Conservation (phyloP, 371 early-diverging fungal species). For the Blakeslea trispora region DNA sequence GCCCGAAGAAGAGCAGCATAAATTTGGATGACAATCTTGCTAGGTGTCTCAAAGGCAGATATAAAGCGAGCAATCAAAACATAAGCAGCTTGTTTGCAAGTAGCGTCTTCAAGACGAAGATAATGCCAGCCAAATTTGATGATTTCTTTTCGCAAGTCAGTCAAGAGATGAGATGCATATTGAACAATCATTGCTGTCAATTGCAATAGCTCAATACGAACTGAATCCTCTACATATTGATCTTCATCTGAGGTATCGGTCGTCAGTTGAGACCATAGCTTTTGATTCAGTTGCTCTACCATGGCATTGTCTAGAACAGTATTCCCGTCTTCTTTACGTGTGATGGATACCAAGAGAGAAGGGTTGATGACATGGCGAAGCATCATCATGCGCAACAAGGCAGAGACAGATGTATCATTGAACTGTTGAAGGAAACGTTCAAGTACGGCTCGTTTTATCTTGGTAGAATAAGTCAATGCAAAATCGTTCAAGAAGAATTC, state of each 20-base stretch:
- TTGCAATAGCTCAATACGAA: conserved; percentile 90
- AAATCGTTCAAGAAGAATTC: conserved; percentile 73
- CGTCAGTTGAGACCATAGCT: conserved; percentile 71
- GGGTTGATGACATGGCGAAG: conserved; percentile 81
- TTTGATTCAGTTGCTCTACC: conserved; percentile 66
- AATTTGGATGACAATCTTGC: conserved; percentile 88
- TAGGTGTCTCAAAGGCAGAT: conserved; percentile 89
- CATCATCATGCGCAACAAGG: conserved; percentile 63
- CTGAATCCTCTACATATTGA: conserved; percentile 66
- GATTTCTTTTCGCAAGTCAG: conserved; percentile 84
- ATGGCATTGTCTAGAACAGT: conserved; percentile 67
- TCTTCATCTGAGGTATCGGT: conserved; percentile 55
- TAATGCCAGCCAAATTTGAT: conserved; percentile 95
- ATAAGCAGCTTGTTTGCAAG: conserved; percentile 93
- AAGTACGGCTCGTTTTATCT: conserved; percentile 66
- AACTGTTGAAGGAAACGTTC: conserved; percentile 69
- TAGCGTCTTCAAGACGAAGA: conserved; percentile 88
- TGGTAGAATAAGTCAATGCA: conserved; percentile 55
- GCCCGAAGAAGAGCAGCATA: conserved; percentile 88
- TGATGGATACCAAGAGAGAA: conserved; percentile 64
- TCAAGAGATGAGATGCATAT: conserved; percentile 73
- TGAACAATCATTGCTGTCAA: conserved; percentile 88
- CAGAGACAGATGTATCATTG: conserved; percentile 45
- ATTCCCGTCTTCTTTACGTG: conserved; percentile 51
- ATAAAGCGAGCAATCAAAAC: conserved; percentile 91